Percentiles rank a stretch among this genome's conserved stretches.
Evolutionary conservation across 176 grass and related monocot species (phyloP).

Genomic region (Eragrostis curvula): DNA sequence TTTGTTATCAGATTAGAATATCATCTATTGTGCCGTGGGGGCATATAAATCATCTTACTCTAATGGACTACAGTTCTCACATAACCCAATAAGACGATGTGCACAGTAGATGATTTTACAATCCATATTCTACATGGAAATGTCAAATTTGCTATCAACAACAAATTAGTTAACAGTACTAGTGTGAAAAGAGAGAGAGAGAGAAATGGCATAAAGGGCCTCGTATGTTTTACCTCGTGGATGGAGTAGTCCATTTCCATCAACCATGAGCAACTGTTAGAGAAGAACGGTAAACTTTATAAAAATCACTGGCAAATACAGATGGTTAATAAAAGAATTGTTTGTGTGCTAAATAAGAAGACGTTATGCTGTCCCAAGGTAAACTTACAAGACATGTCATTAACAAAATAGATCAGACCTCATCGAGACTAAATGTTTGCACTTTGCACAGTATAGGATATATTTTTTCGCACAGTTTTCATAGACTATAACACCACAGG

Average conservation of each 20-base stretch:
- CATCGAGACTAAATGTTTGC: slow-evolving; percentile 3
- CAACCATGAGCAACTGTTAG: slow-evolving; percentile 89
- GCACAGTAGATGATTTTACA: not conserved
- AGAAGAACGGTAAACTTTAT: slow-evolving; percentile 27
- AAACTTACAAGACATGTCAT: slow-evolving; percentile 3
- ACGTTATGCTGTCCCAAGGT: not conserved
- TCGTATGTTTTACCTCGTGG: slow-evolving; percentile 61
- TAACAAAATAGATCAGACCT: not conserved
- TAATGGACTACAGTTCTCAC: not conserved
- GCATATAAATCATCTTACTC: slow-evolving; percentile 12
- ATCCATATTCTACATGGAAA: not conserved
- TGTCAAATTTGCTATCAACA: slow-evolving; percentile 13
- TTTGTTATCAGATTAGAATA: not conserved
- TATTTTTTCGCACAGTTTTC: not conserved
- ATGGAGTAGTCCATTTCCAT: slow-evolving; percentile 98
- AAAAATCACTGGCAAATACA: slow-evolving; percentile 25
- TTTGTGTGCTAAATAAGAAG: not conserved
- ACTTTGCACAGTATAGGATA: not conserved
- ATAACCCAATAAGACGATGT: not conserved
- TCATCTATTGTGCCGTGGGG: slow-evolving; percentile 12
- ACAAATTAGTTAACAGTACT: not conserved
- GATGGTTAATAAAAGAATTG: not conserved
- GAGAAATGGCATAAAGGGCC: not conserved
- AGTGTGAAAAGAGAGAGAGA: not conserved
- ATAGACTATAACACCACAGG: not conserved